Conservation (phyloP, 306 rosid species). For the Myrica gale region DNA sequence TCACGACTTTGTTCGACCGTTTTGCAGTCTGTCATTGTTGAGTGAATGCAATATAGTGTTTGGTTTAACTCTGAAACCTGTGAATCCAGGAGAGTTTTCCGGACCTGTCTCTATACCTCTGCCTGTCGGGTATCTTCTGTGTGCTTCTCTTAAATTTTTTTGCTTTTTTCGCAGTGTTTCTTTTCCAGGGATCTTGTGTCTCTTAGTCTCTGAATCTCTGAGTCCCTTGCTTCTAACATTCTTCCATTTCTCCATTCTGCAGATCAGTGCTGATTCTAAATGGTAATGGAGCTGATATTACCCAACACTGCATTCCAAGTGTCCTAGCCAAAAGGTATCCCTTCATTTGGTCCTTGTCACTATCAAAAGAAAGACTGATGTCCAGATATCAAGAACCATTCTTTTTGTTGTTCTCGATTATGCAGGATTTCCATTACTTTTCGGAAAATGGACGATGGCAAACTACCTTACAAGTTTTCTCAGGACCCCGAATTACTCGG, state of each 20-base stretch:
- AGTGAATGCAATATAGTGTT: constrained; percentile 47
- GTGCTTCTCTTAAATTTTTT: background rate
- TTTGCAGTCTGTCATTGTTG: constrained; percentile 48
- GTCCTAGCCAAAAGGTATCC: constrained; percentile 46
- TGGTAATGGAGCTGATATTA: constrained; percentile 56
- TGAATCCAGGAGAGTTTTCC: constrained; percentile 47
- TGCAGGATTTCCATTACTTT: constrained; percentile 68
- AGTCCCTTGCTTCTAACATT: no score
- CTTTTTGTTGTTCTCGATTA: background rate
- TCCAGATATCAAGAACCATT: background rate
- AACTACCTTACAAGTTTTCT: constrained; percentile 40
- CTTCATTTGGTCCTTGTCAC: background rate
- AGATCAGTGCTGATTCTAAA: constrained; percentile 57
- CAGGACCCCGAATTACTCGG: constrained; percentile 42
- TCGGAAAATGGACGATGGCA: constrained; percentile 53
- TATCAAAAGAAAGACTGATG: background rate
- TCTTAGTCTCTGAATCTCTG: no score
- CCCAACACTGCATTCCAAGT: constrained; percentile 57
- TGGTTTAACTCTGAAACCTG: constrained; percentile 32
- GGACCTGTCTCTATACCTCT: constrained; percentile 38
- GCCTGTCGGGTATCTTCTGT: constrained; percentile 45
- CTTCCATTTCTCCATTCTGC: constrained; percentile 14
- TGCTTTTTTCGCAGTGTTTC: background rate
- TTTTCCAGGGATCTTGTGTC: background rate
- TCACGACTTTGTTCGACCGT: constrained; percentile 58